A percentile compares a stretch with the other conserved stretches of the same genome.
phyloP scores from a whole-genome alignment of 2,329 filamentous ascomycete genomes.

The Neopestalotiopsis sp. region DNA sequence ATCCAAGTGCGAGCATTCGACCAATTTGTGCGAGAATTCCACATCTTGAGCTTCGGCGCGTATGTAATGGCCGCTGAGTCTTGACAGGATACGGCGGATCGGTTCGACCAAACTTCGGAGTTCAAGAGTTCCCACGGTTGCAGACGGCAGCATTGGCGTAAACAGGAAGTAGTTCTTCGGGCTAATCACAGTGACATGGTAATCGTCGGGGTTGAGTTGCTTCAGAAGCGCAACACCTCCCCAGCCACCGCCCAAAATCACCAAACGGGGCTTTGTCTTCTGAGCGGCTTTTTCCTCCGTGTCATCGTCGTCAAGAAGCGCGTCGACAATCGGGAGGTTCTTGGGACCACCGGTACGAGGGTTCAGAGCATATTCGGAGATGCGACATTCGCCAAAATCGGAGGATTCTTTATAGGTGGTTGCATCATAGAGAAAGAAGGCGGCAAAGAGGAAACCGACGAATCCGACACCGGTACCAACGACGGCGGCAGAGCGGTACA shows the following conservation, averaged over 20 bases:
- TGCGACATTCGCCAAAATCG: slow-evolving; percentile 73
- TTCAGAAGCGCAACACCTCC: slow-evolving; percentile 92
- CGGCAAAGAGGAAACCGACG: slow-evolving; percentile 71
- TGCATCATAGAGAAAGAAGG: slow-evolving; percentile 93
- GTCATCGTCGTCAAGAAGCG: slow-evolving; percentile 89
- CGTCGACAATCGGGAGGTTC: slow-evolving; percentile 89
- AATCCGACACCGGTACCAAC: slow-evolving; percentile 79
- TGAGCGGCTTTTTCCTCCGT: slow-evolving; percentile 69
- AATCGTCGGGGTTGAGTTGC: slow-evolving; percentile 86
- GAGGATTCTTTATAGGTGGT: slow-evolving; percentile 82
- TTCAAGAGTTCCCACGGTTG: slow-evolving; percentile 94
- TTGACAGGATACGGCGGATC: slow-evolving; percentile 80
- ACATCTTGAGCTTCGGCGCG: slow-evolving; percentile 87
- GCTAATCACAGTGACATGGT: slow-evolving; percentile 94
- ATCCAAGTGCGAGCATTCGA: slow-evolving; percentile 82
- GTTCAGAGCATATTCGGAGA: slow-evolving; percentile 83
- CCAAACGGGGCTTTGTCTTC: slow-evolving; percentile 90
- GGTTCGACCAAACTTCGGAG: slow-evolving; percentile 91
- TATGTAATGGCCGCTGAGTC: slow-evolving; percentile 86
- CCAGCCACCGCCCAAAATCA: slow-evolving; percentile 94
- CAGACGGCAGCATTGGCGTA: slow-evolving; percentile 96
- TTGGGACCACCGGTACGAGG: slow-evolving; percentile 89
- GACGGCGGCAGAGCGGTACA: slow-evolving; percentile 73
- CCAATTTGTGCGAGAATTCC: slow-evolving; percentile 87
- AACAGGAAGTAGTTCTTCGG: slow-evolving; percentile 98